Conservation (phyloP, 257 asterid genomes). For the Nicotiana tomentosiformis region DNA sequence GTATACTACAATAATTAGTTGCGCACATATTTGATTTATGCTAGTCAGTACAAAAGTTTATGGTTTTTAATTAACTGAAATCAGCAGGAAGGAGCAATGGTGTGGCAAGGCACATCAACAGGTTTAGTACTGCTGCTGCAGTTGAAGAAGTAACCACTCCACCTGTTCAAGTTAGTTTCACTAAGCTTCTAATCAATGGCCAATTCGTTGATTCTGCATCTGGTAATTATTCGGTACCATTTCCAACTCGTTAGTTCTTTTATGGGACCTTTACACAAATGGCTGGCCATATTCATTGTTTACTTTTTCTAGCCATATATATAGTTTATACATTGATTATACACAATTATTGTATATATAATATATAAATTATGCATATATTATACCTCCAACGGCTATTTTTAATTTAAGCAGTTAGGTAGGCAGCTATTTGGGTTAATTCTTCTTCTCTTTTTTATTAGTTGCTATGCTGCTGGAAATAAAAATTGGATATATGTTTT, state of each 20-base stretch:
- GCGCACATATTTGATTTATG: background rate
- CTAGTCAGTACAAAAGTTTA: background rate
- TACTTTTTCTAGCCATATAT: too few relatives aligned
- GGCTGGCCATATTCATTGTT: too few relatives aligned
- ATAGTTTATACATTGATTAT: too few relatives aligned
- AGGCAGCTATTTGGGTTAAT: too few relatives aligned
- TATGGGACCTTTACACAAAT: background rate
- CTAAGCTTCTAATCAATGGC: slow-evolving; percentile 75
- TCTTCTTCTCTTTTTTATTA: background rate
- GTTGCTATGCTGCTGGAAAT: background rate
- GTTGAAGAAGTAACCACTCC: slow-evolving; percentile 50
- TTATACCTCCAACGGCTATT: too few relatives aligned
- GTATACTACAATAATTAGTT: background rate
- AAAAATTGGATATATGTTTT: background rate
- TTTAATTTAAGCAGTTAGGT: too few relatives aligned
- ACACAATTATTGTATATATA: too few relatives aligned
- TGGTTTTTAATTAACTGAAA: background rate
- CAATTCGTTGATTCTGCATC: slow-evolving; percentile 75
- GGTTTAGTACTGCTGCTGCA: slow-evolving; percentile 47
- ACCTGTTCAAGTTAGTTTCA: slow-evolving; percentile 40
- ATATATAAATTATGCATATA: too few relatives aligned
- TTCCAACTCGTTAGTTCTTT: background rate
- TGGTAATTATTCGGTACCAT: slow-evolving; percentile 31
- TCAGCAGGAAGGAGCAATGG: slow-evolving; percentile 38
- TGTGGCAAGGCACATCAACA: slow-evolving; percentile 26